Evolutionary conservation across 768 basidiomycete species (phyloP).

Genomic region (Tricholomella constricta): DNA sequence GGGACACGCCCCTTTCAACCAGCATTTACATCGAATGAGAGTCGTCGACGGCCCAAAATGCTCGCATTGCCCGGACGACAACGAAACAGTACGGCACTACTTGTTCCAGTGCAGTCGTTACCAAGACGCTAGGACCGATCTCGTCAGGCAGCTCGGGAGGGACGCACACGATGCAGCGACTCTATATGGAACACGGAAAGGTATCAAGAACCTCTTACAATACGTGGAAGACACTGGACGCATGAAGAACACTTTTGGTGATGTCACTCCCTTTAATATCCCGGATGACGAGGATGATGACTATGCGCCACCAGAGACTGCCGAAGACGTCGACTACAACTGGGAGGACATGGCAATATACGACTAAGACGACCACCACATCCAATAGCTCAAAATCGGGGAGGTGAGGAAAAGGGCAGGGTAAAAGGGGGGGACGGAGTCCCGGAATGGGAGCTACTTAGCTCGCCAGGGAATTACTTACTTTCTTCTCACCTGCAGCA

Average conservation of each 20-base stretch:
- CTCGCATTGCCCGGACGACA: conserved; percentile 18
- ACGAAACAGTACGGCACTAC: conserved; percentile 32
- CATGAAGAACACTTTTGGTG: neutral
- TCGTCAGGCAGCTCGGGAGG: neutral
- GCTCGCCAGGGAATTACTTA: neutral
- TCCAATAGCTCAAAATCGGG: neutral
- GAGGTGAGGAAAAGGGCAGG: neutral
- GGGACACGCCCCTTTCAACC: conserved; percentile 29
- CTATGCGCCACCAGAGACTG: no score
- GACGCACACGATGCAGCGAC: neutral
- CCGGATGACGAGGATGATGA: neutral
- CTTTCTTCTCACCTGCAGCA: neutral
- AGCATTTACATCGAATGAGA: conserved; percentile 30
- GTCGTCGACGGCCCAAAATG: conserved; percentile 27
- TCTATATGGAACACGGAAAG: neutral
- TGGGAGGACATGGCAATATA: neutral
- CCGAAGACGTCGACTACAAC: neutral
- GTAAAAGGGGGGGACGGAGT: neutral
- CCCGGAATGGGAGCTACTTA: neutral
- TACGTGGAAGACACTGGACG: neutral
- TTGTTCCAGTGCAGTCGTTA: conserved; percentile 30
- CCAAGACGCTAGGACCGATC: neutral
- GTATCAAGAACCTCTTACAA: neutral
- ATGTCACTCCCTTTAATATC: neutral
- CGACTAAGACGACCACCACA: neutral